Evolutionary conservation across 2,329 filamentous ascomycete genomes (phyloP).

Genomic region (Ceratocystis harringtonii): DNA sequence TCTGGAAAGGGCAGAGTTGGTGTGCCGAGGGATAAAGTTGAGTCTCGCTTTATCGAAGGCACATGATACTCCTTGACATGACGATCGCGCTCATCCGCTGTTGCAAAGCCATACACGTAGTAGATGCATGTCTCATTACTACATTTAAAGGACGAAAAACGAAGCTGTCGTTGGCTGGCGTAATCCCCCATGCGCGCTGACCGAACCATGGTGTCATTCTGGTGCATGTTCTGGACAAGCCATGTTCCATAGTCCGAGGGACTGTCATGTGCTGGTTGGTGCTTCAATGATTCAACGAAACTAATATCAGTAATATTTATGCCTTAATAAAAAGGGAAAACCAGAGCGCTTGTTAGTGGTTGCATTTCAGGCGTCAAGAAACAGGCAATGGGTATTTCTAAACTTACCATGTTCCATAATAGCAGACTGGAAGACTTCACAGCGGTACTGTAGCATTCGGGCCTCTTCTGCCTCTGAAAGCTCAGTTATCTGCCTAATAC

Average conservation of each 20-base stretch:
- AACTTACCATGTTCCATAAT: slow-evolving; percentile 35
- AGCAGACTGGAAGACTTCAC: slow-evolving; percentile 41
- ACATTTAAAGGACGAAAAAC: slow-evolving; percentile 34
- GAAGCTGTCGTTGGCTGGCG: slow-evolving; percentile 17
- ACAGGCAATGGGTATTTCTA: background rate
- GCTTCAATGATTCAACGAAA: slow-evolving; percentile 28
- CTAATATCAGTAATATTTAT: slow-evolving; percentile 30
- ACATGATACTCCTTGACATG: slow-evolving; percentile 34
- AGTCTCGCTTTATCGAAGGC: slow-evolving; percentile 29
- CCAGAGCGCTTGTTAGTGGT: background rate
- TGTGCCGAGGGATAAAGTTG: slow-evolving; percentile 28
- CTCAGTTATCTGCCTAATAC: slow-evolving; percentile 25
- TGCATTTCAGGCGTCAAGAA: background rate
- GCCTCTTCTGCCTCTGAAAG: slow-evolving; percentile 44
- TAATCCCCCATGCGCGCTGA: slow-evolving; percentile 15
- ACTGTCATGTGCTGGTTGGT: slow-evolving; percentile 25
- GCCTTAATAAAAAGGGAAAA: slow-evolving; percentile 23
- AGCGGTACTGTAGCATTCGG: slow-evolving; percentile 40
- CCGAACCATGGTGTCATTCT: slow-evolving; percentile 9
- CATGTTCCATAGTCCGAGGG: slow-evolving; percentile 7
- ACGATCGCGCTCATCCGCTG: slow-evolving; percentile 35
- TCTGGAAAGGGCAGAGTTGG: slow-evolving; percentile 25
- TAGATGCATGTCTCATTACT: slow-evolving; percentile 39
- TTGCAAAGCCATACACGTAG: slow-evolving; percentile 43
- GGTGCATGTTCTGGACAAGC: slow-evolving; percentile 10